These are phyloP conservation scores for Geosmithia putterillii DNA, from an alignment of 2,329 filamentous ascomycete genomes.

Conservation along the genomic window DNA sequence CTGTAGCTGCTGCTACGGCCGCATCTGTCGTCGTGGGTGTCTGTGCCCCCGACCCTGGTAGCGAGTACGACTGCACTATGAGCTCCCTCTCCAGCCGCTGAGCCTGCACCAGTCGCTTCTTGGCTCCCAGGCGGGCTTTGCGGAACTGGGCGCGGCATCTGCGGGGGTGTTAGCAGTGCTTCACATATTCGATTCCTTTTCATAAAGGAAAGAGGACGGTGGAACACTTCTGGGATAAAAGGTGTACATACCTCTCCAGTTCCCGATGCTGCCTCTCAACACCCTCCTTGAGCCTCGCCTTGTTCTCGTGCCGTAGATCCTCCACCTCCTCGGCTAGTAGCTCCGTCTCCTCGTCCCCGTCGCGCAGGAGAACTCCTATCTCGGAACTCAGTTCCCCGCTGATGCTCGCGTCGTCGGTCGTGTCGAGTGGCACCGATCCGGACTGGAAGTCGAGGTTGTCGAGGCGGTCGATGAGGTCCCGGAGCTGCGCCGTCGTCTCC, in stretches of 20 bases:
- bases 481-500: conserved; percentile 47
- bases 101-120: conserved; percentile 59
- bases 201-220: not conserved
- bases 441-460: conserved; percentile 45
- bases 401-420: conserved; percentile 36
- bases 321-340: conserved; percentile 66
- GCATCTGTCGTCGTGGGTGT: conserved; percentile 11
- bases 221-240: not conserved
- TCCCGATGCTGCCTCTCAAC: conserved; percentile 57
- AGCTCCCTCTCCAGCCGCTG: conserved; percentile 67
- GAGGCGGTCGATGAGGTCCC: conserved; percentile 47
- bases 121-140: conserved; percentile 69
- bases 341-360: conserved; percentile 75
- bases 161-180: conserved; percentile 3
- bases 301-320: conserved; percentile 51
- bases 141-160: conserved; percentile 59
- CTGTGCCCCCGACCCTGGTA: conserved; percentile 22
- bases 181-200: not conserved
- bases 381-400: conserved; percentile 61
- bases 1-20: conserved; percentile 6
- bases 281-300: conserved; percentile 52
- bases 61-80: conserved; percentile 53
- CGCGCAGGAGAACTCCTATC: conserved; percentile 66
- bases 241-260: conserved; percentile 46
- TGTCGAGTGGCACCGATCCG: conserved; percentile 39